Conservation (phyloP, 441 rosid genomes). For the Syzygium syzygioides region DNA sequence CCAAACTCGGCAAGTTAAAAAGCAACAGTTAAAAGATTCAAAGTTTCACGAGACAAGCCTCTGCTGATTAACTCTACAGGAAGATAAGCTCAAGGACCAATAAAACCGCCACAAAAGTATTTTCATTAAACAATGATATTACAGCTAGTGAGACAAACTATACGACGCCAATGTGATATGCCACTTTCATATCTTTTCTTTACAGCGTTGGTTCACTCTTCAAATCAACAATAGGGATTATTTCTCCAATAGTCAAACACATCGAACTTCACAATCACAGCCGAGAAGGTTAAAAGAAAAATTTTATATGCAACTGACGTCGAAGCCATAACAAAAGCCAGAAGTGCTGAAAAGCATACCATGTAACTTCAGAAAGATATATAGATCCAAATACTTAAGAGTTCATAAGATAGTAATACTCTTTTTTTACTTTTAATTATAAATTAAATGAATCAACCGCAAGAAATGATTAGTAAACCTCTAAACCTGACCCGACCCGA, state of each 20-base stretch:
- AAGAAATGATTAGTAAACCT: too few species aligned
- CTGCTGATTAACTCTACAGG: background rate
- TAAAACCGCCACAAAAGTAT: background rate
- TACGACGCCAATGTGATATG: background rate
- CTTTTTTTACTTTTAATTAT: background rate
- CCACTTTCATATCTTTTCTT: background rate
- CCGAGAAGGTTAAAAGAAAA: background rate
- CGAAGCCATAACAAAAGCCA: background rate
- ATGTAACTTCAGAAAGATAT: background rate
- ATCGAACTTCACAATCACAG: background rate
- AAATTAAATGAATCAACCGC: too few species aligned
- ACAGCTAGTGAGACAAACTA: background rate
- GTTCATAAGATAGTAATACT: background rate
- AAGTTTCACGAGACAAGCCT: background rate
- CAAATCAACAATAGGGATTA: background rate
- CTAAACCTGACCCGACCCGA: too few species aligned
- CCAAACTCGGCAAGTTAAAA: background rate
- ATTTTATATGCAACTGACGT: background rate
- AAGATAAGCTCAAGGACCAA: background rate
- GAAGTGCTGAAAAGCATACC: background rate
- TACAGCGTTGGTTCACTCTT: background rate
- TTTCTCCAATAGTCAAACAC: background rate
- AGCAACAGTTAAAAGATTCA: background rate
- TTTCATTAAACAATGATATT: background rate
- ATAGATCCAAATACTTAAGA: background rate